Base-by-base conservation (phyloP, 2,329 filamentous ascomycete species). In the Fusarium cyanostomum region DNA sequence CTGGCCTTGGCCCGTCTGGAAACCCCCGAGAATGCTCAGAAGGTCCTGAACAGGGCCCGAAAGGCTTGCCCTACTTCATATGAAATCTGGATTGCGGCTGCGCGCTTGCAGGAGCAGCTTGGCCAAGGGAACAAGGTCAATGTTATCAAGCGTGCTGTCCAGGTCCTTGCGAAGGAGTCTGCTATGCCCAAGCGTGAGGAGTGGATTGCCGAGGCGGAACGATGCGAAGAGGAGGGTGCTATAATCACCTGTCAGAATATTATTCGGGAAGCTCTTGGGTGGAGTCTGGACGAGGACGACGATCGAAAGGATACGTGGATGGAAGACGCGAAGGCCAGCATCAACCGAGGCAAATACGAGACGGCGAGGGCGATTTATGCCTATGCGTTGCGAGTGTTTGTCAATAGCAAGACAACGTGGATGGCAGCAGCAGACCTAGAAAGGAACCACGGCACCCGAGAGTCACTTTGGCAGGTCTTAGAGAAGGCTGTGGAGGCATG, bases 141-240 rank as follows among this genome's bases (percentile, higher is more conserved):
- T 70, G 92, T 98, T 55, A 97, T 99, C 92, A 94, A 95, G 75
- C 91, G 92, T 80, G 95, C 92, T 39, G 88, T 97, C 28, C 92
- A 96, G 72, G 89, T 93, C 16, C 83, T 99, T 28, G 92, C 89
- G 33, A 92, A 93, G 71, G 93, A 96, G 72, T 94, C 92, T 26
- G 94, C 95, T 10, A 99, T 99, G 96, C 86, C 95, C 34, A 96
- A 96, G 77, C 89, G 96, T 35, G 95, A 99, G 74, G 94, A 97
- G 68, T 99, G 95, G 95, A 96, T 99, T 50, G 84, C 86, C 6
- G 93, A 98, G 76, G 96, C 95, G 0, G 95, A 99, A 75, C 91
- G 91, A 64, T 98, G 94, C 73, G 95, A 99, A 77, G 90, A 92
- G 55, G 95, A 98, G 74, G 94, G 92, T 7, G 93, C 94, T 13